Conservation (phyloP, 345 rosid genomes). For the Salix koriyanagi region DNA sequence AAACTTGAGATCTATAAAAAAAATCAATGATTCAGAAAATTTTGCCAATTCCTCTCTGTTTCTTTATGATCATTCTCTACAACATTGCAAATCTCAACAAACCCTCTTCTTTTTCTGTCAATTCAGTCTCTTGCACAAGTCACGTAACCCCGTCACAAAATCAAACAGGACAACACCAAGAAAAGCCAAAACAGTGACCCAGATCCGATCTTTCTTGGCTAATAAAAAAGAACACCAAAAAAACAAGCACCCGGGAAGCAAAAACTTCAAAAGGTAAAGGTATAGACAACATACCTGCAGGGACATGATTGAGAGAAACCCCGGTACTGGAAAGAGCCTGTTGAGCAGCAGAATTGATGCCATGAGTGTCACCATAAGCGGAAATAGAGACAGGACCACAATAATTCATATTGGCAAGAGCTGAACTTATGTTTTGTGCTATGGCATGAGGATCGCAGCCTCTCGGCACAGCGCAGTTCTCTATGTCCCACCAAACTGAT, state of each 20-base stretch:
- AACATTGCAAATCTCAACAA: not conserved
- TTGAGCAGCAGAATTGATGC: slow-evolving; percentile 53
- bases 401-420: slow-evolving; percentile 61
- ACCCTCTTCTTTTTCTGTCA: not conserved
- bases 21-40: not conserved
- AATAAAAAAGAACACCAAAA: not conserved
- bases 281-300: slow-evolving; percentile 46
- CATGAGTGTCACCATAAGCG: slow-evolving; percentile 78
- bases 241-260: not conserved
- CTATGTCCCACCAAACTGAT: slow-evolving; percentile 97
- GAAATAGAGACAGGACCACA: slow-evolving; percentile 80
- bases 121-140: not conserved
- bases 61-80: not conserved
- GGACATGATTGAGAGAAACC: slow-evolving; percentile 81
- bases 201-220: not conserved
- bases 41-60: not conserved
- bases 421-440: slow-evolving; percentile 82
- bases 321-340: slow-evolving; percentile 89
- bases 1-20: not conserved
- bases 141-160: not conserved
- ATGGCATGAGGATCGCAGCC: slow-evolving; percentile 64
- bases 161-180: not conserved
- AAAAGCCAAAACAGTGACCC: not conserved
- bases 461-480: slow-evolving; percentile 79
- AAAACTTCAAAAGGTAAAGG: not conserved